Evolutionary conservation across 129 eudicot genomes (phyloP).

Genomic region (Centrapalus pauciflorus): DNA sequence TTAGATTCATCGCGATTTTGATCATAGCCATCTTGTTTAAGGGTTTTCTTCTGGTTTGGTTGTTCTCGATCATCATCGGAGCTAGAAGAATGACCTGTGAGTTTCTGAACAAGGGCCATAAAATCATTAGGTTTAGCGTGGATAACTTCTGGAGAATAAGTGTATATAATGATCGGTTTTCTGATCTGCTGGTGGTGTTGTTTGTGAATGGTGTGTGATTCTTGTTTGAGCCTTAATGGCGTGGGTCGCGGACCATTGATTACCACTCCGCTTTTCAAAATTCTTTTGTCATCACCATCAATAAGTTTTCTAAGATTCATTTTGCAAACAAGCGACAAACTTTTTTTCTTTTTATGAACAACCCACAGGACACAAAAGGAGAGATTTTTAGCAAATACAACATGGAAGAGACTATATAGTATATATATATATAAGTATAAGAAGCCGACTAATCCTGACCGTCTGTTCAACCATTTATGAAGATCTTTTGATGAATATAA

Average conservation of each 20-base stretch:
- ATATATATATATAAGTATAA: no score
- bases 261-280: constrained; percentile 3
- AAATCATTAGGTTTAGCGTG: constrained; percentile 62
- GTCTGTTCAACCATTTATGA: neutral
- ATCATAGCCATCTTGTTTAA: constrained; percentile 6
- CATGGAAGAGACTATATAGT: no score
- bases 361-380: neutral
- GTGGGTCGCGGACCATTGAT: constrained; percentile 52
- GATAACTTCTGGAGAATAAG: constrained; percentile 57
- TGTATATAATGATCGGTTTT: constrained; percentile 64
- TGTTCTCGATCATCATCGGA: constrained; percentile 16
- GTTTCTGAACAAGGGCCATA: constrained; percentile 81
- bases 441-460: neutral
- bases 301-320: constrained; percentile 26
- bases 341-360: neutral
- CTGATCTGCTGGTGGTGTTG: constrained; percentile 14
- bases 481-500: neutral
- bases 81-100: constrained; percentile 43
- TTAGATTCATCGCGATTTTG: constrained; percentile 10
- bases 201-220: constrained; percentile 35
- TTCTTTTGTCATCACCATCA: constrained; percentile 13
- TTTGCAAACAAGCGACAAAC: neutral
- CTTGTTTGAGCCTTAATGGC: constrained; percentile 43
- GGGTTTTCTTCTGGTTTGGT: constrained; percentile 7
- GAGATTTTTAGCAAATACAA: no score